Conservation (phyloP, 225 moss, liverwort and hornwort genomes). For the Pseudisothecium myosuroides region DNA sequence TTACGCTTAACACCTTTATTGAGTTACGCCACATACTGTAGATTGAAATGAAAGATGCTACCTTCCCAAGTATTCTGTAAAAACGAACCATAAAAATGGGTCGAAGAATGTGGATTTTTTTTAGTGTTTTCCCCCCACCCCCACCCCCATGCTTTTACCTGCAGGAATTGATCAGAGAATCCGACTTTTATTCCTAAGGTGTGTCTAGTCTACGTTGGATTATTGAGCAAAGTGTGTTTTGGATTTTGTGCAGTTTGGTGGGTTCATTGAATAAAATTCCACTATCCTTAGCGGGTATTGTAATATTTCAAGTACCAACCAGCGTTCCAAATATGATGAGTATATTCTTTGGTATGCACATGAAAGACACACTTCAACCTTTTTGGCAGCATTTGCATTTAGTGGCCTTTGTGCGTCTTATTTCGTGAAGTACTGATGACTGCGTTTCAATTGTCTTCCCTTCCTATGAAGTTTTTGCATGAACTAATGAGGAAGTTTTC, state of each 20-base stretch:
- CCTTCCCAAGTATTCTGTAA: not conserved
- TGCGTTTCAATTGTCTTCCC: not conserved
- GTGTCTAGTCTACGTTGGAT: not conserved
- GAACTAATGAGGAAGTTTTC: not conserved
- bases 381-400: not conserved
- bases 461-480: not conserved
- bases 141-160: not conserved
- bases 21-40: not conserved
- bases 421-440: not conserved
- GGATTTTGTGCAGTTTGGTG: slow-evolving; percentile 77
- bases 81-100: not conserved
- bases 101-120: not conserved
- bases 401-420: not conserved
- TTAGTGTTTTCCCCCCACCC: too few species aligned
- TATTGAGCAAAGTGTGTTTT: not conserved
- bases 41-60: not conserved
- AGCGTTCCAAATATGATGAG: slow-evolving; percentile 75
- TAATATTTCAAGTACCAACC: slow-evolving; percentile 80
- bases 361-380: not conserved
- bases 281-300: slow-evolving; percentile 77
- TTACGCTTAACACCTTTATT: not conserved
- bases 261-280: slow-evolving; percentile 98
- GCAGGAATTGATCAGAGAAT: not conserved
- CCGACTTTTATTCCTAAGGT: not conserved
- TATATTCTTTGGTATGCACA: slow-evolving; percentile 76